Conservation (phyloP, 768 basidiomycete genomes). For the Tulasnella sp. region DNA sequence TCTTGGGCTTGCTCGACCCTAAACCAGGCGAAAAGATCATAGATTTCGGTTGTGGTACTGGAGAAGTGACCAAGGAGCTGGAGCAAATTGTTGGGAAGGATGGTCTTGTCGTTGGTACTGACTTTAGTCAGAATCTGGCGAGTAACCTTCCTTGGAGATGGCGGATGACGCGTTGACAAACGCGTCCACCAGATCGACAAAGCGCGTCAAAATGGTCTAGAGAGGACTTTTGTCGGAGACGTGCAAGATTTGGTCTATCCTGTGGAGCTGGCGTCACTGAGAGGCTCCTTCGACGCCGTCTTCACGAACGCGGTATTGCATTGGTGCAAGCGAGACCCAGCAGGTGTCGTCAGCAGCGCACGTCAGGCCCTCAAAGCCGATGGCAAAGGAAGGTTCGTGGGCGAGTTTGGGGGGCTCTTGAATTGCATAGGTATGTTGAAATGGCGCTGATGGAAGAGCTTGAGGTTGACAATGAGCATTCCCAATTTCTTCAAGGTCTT, state of each 20-base stretch:
- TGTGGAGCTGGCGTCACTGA: background rate
- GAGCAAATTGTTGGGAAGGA: slow-evolving; percentile 37
- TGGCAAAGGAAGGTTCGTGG: slow-evolving; percentile 47
- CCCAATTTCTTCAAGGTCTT: slow-evolving; percentile 37
- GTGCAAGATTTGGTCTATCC: slow-evolving; percentile 18
- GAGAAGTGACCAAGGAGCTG: slow-evolving; percentile 57
- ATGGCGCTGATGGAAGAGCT: background rate
- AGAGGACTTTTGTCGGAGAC: slow-evolving; percentile 41
- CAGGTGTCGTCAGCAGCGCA: slow-evolving; percentile 49
- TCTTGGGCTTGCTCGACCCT: slow-evolving; percentile 51
- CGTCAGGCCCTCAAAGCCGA: slow-evolving; percentile 52
- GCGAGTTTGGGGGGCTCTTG: slow-evolving; percentile 68
- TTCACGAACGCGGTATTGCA: slow-evolving; percentile 76
- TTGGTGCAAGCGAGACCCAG: slow-evolving; percentile 73
- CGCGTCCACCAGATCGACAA: slow-evolving; percentile 37
- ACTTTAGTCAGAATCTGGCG: slow-evolving; percentile 65
- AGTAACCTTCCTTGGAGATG: slow-evolving; percentile 17
- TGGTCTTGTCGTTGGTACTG: slow-evolving; percentile 56
- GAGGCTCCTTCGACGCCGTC: slow-evolving; percentile 40
- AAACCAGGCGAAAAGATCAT: slow-evolving; percentile 56
- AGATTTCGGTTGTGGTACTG: slow-evolving; percentile 76
- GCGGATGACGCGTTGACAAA: background rate
- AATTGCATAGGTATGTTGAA: slow-evolving; percentile 48
- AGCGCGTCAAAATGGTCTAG: slow-evolving; percentile 38
- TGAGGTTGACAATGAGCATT: background rate